Evolutionary conservation across 495 filamentous ascomycete species (phyloP).

Genomic region (Hypoxylon crocopeplum): DNA sequence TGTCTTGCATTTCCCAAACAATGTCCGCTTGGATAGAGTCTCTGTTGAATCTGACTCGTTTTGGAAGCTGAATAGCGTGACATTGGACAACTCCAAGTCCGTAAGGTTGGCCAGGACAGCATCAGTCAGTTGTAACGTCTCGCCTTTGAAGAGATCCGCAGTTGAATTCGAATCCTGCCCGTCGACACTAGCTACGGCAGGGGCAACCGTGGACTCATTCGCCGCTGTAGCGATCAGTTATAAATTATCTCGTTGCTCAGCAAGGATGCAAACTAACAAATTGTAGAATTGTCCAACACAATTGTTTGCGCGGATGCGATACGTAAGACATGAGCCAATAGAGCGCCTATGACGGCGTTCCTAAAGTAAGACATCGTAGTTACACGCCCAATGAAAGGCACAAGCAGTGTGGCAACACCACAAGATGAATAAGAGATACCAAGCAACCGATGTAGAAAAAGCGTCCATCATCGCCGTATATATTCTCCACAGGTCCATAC

Average conservation of each 20-base stretch:
- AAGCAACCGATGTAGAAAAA: background rate
- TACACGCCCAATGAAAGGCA: slow-evolving; percentile 10
- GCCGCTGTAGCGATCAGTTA: slow-evolving; percentile 1
- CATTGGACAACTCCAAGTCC: slow-evolving; percentile 32
- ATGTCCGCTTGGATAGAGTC: slow-evolving; percentile 14
- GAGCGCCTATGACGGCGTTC: slow-evolving; percentile 2
- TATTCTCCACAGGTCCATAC: slow-evolving; percentile 7
- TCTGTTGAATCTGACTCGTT: slow-evolving; percentile 19
- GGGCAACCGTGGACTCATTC: slow-evolving; percentile 27
- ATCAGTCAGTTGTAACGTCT: slow-evolving; percentile 53
- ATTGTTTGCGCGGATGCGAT: slow-evolving; percentile 19
- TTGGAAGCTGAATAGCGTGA: slow-evolving; percentile 41
- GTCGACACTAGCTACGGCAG: slow-evolving; percentile 24
- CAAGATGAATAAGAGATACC: background rate
- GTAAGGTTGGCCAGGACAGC: slow-evolving; percentile 46
- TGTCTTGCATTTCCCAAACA: slow-evolving; percentile 51
- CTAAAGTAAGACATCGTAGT: slow-evolving; percentile 19
- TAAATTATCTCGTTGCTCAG: background rate
- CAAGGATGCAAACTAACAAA: slow-evolving; percentile 15
- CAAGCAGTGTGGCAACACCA: background rate
- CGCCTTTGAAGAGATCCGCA: slow-evolving; percentile 43
- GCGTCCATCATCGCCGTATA: slow-evolving; percentile 20
- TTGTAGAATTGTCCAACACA: slow-evolving; percentile 13
- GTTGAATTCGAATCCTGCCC: slow-evolving; percentile 22
- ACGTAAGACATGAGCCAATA: slow-evolving; percentile 5